Base-by-base conservation (phyloP, 1,284 basidiomycete genomes). In the Ustilago cynodontis region DNA sequence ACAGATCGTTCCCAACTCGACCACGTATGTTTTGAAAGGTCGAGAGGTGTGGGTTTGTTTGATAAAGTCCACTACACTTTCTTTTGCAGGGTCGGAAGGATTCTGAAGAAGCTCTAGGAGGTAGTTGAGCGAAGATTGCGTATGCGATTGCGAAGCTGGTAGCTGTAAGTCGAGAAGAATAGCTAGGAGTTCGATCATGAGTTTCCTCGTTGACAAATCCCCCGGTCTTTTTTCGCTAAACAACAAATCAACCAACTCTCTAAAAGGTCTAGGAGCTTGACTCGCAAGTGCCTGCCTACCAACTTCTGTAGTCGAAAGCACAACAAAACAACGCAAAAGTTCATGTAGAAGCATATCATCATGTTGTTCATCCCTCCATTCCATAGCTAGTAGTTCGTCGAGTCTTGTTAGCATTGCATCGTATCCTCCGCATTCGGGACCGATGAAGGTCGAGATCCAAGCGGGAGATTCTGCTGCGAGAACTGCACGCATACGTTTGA, bases 351-450 rank as follows among this genome's bases (percentile, higher is more conserved):
- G 89, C 85, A 95, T 92, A 85, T 99, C 97, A 83, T 98, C 96
- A 80, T 97, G 95, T 85, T 98, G 95, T 85, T 99, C 96, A 86
- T 98, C 96, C 72, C 95, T 91, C 96, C 96, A 99, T 87, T 99
- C 96, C 55, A 98, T 91, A 75, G 94, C 92, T 0, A 99, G 88
- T 11, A 99, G 89, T 86, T 99, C 96, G 71, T 94, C 93, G n/a
- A 99, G 87, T 52, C 94, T 89, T 1, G 91, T 92, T 26, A 98
- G 86, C 41, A 99, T 87, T 0, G 92, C 91, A 5, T 90, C 89
- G 82, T 98, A 99, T 1, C 97, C 96, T 7, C 94, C 94, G 22
- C 63, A 66, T 24, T 77, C 66, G 11, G 90, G 86, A 55, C 89
- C 89, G 47, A 98, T 84, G 84, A 98, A 99, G n/a, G 92, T 90